Conservation (phyloP, 257 asterid genomes). For the Fraxinus anomala region DNA sequence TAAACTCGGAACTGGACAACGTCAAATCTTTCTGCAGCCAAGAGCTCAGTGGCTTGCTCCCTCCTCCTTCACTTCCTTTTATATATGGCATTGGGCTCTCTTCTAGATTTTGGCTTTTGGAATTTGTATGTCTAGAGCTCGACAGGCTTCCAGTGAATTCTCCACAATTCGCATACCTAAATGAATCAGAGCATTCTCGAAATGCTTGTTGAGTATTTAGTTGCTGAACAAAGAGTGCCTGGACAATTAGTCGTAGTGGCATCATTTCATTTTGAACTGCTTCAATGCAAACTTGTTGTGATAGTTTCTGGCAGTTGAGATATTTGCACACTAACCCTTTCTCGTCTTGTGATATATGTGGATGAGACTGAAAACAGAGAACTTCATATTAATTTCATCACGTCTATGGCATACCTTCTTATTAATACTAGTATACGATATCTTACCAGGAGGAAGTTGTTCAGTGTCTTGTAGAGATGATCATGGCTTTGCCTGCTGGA, state of each 20-base stretch:
- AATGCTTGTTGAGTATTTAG: conserved; percentile 69
- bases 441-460: conserved; percentile 52
- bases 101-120: conserved; percentile 44
- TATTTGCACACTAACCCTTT: conserved; percentile 59
- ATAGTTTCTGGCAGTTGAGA: conserved; percentile 71
- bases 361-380: conserved; percentile 45
- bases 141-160: conserved; percentile 51
- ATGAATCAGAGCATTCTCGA: conserved; percentile 62
- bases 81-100: conserved; percentile 41
- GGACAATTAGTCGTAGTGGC: conserved; percentile 74
- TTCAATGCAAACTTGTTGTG: conserved; percentile 60
- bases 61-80: conserved; percentile 40
- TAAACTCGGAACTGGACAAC: conserved; percentile 22
- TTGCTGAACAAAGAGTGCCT: conserved; percentile 78
- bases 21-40: conserved; percentile 47
- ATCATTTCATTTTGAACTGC: conserved; percentile 71
- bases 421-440: not conserved
- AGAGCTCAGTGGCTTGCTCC: conserved; percentile 39
- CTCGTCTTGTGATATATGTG: conserved; percentile 59
- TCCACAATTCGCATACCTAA: conserved; percentile 46
- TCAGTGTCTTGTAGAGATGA: conserved; percentile 61
- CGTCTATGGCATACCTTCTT: not conserved
- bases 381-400: not conserved
- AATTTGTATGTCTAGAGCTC: conserved; percentile 51
- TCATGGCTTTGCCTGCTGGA: conserved; percentile 65